Conservation (phyloP, 2,329 filamentous ascomycete genomes). For the Intubia oerlemansii region DNA sequence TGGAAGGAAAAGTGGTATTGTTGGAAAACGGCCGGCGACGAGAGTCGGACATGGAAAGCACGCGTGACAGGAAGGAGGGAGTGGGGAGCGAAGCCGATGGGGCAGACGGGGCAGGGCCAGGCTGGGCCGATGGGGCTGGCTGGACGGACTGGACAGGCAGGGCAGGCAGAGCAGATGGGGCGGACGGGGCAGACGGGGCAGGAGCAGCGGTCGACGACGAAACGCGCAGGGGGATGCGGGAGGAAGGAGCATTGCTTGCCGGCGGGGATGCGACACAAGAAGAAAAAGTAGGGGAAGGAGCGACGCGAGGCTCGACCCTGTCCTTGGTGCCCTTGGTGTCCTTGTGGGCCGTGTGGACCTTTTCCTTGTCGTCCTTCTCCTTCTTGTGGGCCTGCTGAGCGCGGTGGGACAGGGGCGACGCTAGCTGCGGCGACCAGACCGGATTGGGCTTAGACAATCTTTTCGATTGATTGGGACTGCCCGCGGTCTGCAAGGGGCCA, state of each 20-base stretch:
- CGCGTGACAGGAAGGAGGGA: conserved; percentile 2
- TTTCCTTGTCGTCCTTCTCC: too few relatives aligned
- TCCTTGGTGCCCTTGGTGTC: background rate
- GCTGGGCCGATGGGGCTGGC: background rate
- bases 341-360: background rate
- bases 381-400: background rate
- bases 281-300: background rate
- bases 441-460: conserved; percentile 5
- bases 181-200: too few relatives aligned
- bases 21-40: background rate
- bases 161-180: background rate
- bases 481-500: background rate
- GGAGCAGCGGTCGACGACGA: too few relatives aligned
- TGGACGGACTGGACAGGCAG: background rate
- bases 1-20: background rate
- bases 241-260: too few relatives aligned
- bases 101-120: background rate
- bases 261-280: too few relatives aligned
- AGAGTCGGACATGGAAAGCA: conserved; percentile 6
- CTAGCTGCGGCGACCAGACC: conserved; percentile 4
- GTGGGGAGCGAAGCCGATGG: background rate
- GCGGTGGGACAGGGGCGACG: background rate
- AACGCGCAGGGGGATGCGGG: too few relatives aligned
- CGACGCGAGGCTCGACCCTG: background rate
- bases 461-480: background rate